These are phyloP conservation scores for Gleditsia sinensis DNA, from an alignment of 306 rosid species.

Conservation along the genomic window DNA sequence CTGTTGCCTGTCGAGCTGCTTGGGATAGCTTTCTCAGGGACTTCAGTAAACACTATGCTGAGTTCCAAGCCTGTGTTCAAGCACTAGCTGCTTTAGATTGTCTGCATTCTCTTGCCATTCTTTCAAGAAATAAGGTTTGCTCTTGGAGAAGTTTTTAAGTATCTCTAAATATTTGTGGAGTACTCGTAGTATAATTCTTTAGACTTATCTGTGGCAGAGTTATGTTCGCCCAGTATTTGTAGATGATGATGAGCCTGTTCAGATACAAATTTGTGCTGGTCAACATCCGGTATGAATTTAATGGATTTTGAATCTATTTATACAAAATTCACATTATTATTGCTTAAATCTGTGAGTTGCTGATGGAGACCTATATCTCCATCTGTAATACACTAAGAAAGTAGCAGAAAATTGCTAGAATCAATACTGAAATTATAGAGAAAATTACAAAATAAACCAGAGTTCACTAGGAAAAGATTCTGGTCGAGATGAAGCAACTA, in stretches of 20 bases:
- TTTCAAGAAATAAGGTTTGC: slow-evolving; percentile 83
- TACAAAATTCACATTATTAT: slow-evolving; percentile 10
- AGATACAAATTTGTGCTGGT: slow-evolving; percentile 73
- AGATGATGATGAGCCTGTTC: slow-evolving; percentile 71
- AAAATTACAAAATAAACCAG: no score
- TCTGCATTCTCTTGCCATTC: slow-evolving; percentile 85
- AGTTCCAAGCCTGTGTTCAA: slow-evolving; percentile 85
- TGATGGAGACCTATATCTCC: no score
- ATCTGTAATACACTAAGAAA: no score
- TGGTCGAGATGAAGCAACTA: no score
- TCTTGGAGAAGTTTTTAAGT: slow-evolving; percentile 29
- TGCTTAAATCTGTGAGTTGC: slow-evolving; percentile 17
- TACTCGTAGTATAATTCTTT: slow-evolving; percentile 23
- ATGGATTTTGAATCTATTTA: slow-evolving; percentile 16
- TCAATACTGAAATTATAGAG: no score
- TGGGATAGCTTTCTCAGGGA: slow-evolving; percentile 81
- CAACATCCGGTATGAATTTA: slow-evolving; percentile 81
- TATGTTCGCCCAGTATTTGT: slow-evolving; percentile 74
- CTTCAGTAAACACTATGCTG: slow-evolving; percentile 68
- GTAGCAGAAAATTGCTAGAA: no score
- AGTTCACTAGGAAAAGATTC: no score
- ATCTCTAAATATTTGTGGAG: slow-evolving; percentile 21
- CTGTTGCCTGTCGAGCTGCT: slow-evolving; percentile 67
- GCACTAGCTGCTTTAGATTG: slow-evolving; percentile 93
- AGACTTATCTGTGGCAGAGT: slow-evolving; percentile 53